Base-by-base conservation (phyloP, 257 asterid species). In the Nemophila menziesii region DNA sequence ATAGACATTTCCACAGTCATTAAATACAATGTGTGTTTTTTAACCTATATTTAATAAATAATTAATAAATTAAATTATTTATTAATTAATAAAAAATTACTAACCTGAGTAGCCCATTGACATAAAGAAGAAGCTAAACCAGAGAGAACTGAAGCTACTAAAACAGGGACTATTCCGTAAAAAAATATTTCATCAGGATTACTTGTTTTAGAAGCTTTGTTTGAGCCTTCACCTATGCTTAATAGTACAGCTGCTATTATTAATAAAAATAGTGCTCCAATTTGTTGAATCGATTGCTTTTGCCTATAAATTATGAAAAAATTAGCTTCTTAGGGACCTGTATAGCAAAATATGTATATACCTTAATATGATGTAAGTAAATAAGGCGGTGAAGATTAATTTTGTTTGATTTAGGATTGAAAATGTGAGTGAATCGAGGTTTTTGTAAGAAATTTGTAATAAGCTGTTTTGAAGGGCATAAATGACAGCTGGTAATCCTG, bases 101-200 rank as follows among this genome's bases (percentile, higher is more conserved):
- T 67, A 66, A 75, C 99, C 70, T 90, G 99, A 60, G 92, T 69
- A 40, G 99, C 94, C 99, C 99, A 85, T 68, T 90, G 99, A 51
- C 99, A 90, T 67, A 90, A 70, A 29, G 99, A 77, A 58, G 96
- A 90, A 60, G 96, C 99, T 68, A 90, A 56, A 62, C 99, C 99
- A 48, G 96, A 85, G 47, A 90, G 93, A 23, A 85, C 81, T 40
- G 99, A 90, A 52, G 96, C 99, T 47, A 85, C 80, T 50, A 90
- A 58, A 37, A 90, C 86, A 13, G 94, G 94, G 51, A 81, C 58
- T 52, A 90, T 81, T 48, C 99, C 99, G 61, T 62, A 57, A 56
- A 84, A 90, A 48, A 85, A 69, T 49, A 79, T 62, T 16, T 84
- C 94, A 38, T 85, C 92, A 15, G 92, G 75, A 58, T 72, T 70